Evolutionary conservation across 306 rosid genomes (phyloP).

Genomic region (Aeschynomene evenia): DNA sequence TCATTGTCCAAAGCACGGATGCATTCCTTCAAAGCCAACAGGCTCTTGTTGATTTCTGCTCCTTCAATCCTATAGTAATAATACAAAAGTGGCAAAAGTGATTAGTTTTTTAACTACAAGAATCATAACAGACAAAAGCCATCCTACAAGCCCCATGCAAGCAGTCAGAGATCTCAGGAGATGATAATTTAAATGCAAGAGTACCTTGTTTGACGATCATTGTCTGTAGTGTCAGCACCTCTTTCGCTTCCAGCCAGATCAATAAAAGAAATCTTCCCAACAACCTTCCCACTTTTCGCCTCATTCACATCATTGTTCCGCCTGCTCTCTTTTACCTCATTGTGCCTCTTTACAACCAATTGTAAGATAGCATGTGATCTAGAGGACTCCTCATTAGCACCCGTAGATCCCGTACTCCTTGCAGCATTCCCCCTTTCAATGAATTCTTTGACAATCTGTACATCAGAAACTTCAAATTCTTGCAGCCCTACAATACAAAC

Average conservation of each 20-base stretch:
- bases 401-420: conserved; percentile 96
- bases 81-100: conserved; percentile 2
- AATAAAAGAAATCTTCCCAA: conserved; percentile 95
- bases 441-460: conserved; percentile 93
- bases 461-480: conserved; percentile 99
- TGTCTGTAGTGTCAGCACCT: conserved; percentile 99
- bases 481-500: conserved; percentile 99
- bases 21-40: conserved; percentile 96
- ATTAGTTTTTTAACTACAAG: not conserved
- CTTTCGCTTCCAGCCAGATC: conserved; percentile 99
- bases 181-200: not conserved
- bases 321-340: conserved; percentile 75
- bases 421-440: conserved; percentile 92
- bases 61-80: conserved; percentile 77
- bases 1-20: conserved; percentile 98
- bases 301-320: conserved; percentile 81
- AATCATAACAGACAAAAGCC: not conserved
- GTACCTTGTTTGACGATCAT: conserved; percentile 97
- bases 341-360: conserved; percentile 82
- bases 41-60: conserved; percentile 96
- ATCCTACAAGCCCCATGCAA: conserved; percentile 6
- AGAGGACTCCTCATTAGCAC: conserved; percentile 99
- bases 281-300: conserved; percentile 73
- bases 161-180: conserved; percentile 13
- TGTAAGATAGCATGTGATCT: conserved; percentile 99